A percentile compares a stretch with the other conserved stretches of the same genome.
Evolutionary conservation across 2,329 filamentous ascomycete species (phyloP).

Genomic region (Trichoderma pleuroti): DNA sequence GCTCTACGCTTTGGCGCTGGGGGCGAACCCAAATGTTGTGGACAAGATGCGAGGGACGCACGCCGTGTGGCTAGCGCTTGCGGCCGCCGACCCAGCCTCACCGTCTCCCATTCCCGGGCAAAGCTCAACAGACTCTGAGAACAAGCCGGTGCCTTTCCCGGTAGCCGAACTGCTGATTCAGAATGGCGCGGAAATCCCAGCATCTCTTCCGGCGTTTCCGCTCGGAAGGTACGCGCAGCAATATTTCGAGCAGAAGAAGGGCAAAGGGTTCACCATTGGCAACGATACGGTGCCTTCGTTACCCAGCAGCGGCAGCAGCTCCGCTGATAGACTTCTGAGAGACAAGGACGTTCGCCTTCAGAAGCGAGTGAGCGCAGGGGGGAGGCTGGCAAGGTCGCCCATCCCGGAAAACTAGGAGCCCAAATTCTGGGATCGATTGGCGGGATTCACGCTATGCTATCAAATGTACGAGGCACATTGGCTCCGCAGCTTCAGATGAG

Average conservation of each 20-base stretch:
- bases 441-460: constrained; percentile 37
- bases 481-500: constrained; percentile 25
- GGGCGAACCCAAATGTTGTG: constrained; percentile 79
- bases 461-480: constrained; percentile 32
- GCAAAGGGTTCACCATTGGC: constrained; percentile 44
- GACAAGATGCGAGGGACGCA: constrained; percentile 88
- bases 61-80: constrained; percentile 84
- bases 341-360: constrained; percentile 68
- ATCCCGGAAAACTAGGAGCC: constrained; percentile 59
- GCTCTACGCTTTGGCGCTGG: constrained; percentile 81
- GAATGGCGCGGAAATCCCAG: constrained; percentile 86
- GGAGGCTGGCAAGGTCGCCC: constrained; percentile 63
- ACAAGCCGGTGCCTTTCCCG: constrained; percentile 69
- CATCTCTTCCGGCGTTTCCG: constrained; percentile 72
- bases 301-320: constrained; percentile 42
- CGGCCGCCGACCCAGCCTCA: constrained; percentile 84
- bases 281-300: constrained; percentile 61
- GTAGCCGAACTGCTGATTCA: constrained; percentile 88
- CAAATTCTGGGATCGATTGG: constrained; percentile 39
- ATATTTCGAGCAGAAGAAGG: constrained; percentile 77
- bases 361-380: constrained; percentile 76
- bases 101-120: constrained; percentile 54
- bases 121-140: constrained; percentile 38
- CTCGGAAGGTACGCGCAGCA: constrained; percentile 74
- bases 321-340: constrained; percentile 50